Percentiles rank a stretch among this genome's conserved stretches.
Evolutionary conservation across 306 rosid species (phyloP).

Genomic region (Trifolium subterraneum): DNA sequence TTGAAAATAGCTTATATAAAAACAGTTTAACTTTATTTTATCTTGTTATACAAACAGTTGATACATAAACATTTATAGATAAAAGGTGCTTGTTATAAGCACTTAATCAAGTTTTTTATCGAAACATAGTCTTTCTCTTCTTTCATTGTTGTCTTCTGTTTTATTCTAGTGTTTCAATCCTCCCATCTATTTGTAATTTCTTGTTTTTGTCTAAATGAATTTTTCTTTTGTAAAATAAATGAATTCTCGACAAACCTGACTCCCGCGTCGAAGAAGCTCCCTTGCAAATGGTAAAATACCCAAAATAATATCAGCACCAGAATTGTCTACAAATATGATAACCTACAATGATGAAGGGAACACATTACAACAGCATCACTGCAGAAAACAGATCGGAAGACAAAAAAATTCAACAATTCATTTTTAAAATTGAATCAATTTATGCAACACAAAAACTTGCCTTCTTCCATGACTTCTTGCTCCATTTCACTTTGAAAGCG

Average conservation of each 20-base stretch:
- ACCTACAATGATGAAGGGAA: constrained; percentile 58
- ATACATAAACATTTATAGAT: background rate
- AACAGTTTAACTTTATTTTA: background rate
- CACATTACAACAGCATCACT: constrained; percentile 38
- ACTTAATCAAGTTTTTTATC: background rate
- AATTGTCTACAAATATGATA: constrained; percentile 92
- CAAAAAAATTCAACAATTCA: constrained; percentile 3
- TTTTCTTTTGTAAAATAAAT: constrained; percentile 15
- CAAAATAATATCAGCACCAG: constrained; percentile 95
- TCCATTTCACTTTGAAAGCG: constrained; percentile 76
- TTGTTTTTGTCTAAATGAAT: constrained; percentile 1
- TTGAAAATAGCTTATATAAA: background rate
- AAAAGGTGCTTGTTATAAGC: background rate
- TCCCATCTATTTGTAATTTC: constrained; percentile 17
- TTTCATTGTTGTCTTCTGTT: constrained; percentile 6
- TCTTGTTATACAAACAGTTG: background rate
- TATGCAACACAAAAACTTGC: constrained; percentile 53
- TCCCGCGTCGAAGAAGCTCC: constrained; percentile 86
- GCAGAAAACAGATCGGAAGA: constrained; percentile 28
- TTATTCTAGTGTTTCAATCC: background rate
- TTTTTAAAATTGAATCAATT: constrained; percentile 14
- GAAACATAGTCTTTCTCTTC: background rate
- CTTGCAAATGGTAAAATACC: constrained; percentile 96
- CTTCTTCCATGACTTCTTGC: constrained; percentile 89
- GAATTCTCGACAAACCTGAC: constrained; percentile 64